Percentiles rank a stretch among this genome's conserved stretches.
phyloP scores from a whole-genome alignment of 495 filamentous ascomycete species.

The Neurospora sp. region DNA sequence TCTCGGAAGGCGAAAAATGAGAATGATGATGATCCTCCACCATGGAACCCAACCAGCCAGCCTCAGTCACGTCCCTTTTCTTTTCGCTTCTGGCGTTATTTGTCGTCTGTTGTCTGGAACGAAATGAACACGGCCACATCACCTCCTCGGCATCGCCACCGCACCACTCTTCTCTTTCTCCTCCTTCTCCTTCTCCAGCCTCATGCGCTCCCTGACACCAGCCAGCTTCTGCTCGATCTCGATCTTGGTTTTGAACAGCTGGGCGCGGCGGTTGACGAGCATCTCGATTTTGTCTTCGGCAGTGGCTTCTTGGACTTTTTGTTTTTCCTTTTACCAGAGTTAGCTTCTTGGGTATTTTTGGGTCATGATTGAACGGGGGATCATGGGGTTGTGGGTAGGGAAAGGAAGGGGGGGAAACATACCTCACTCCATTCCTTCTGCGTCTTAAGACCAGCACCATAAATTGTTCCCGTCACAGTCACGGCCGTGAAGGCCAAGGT shows the following conservation, averaged over 20 bases:
- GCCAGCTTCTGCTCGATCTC: constrained; percentile 30
- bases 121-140: neutral
- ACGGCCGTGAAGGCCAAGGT: constrained; percentile 41
- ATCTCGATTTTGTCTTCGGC: constrained; percentile 25
- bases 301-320: constrained; percentile 21
- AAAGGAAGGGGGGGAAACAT: neutral
- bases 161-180: neutral
- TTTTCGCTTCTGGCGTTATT: neutral
- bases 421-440: constrained; percentile 31
- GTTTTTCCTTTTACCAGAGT: constrained; percentile 14
- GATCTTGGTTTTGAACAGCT: constrained; percentile 19
- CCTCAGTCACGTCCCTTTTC: neutral
- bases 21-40: neutral
- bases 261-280: constrained; percentile 24
- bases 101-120: neutral
- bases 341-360: neutral
- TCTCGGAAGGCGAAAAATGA: neutral
- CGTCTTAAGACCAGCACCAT: constrained; percentile 51
- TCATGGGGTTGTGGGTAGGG: neutral
- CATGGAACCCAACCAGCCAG: neutral
- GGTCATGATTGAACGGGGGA: neutral
- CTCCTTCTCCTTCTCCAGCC: neutral
- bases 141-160: neutral
- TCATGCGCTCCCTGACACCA: constrained; percentile 23
- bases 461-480: constrained; percentile 39